Evolutionary conservation across 352 stramenopile species (phyloP).

Genomic region (Pythium aquatile): DNA sequence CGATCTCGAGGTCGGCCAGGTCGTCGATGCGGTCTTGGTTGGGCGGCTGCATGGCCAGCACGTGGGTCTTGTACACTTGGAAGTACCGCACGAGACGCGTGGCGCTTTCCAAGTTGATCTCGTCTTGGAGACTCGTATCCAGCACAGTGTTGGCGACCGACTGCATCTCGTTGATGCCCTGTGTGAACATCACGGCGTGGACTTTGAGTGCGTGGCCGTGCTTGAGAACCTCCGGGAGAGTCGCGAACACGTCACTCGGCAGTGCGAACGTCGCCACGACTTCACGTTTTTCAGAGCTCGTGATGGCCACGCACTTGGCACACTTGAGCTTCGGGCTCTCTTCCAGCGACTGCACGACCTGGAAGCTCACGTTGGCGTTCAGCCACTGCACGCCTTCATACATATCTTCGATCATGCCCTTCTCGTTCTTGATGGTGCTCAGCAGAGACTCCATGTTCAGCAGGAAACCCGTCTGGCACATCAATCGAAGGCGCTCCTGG

Average conservation of each 20-base stretch:
- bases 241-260: conserved; percentile 48
- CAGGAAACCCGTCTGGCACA: conserved; percentile 78
- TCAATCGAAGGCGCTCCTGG: conserved; percentile 55
- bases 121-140: conserved; percentile 81
- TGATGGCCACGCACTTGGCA: conserved; percentile 77
- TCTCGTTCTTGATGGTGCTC: conserved; percentile 92
- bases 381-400: conserved; percentile 85
- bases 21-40: conserved; percentile 30
- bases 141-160: conserved; percentile 87
- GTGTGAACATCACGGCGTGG: conserved; percentile 80
- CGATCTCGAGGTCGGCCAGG: conserved; percentile 48
- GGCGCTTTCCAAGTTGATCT: conserved; percentile 81
- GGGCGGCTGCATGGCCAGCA: conserved; percentile 23
- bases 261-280: conserved; percentile 74
- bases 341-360: conserved; percentile 59
- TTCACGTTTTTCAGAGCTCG: conserved; percentile 46
- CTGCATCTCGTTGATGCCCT: conserved; percentile 94
- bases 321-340: conserved; percentile 52
- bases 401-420: conserved; percentile 96
- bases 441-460: conserved; percentile 94
- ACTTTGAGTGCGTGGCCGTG: conserved; percentile 72
- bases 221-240: conserved; percentile 60
- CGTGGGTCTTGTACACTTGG: conserved; percentile 67
- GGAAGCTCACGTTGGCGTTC: conserved; percentile 73
- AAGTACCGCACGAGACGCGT: conserved; percentile 74